Base-by-base conservation (phyloP, 805 yeast species). In the Saturnispora diversa region DNA sequence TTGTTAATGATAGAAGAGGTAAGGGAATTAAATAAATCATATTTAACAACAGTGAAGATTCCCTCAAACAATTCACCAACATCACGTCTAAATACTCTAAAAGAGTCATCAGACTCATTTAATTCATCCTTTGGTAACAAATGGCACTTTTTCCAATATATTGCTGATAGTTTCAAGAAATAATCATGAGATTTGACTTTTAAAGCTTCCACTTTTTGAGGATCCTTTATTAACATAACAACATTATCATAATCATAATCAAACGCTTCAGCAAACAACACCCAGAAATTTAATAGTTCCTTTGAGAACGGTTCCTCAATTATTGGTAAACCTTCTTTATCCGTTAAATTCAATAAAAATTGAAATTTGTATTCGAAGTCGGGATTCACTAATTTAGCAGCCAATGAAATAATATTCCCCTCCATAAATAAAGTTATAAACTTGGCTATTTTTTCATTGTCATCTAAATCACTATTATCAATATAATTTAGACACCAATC, bases 51-150 rank as follows among this genome's bases (percentile, higher is more conserved):
- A 1, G 86, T 74, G 63, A 80, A 84, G 2, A 80, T 59, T 0
- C 75, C 66, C 40, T 86, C 92, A 47, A 84, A 74, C 28, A 88
- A 66, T 50, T 92, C 97, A 1, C 80, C 72, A 8, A 82, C 80
- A 45, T 82, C 90, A 24, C 74, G 63, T 50, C 97, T 70, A 58
- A 76, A 90, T 20, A 75, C 69, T 17, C 61, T 59, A 51, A 87
- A 84, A 48, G 81, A 94, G 8, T 62, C 59, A 19, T 51, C 52
- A n/a, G 59, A 51, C 2, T 56, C 56, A 6, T 52, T 51, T 5
- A 57, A 53, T 27, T 64, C 66, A 13, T 64, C 60, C 15, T 63
- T 65, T 7, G 36, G 35, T 11, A 42, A 22, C 19, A 71, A 54
- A 36, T 74, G 80, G 3, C 77, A 66, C 50, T 86, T 85, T 3